phyloP scores from a whole-genome alignment of 768 basidiomycete genomes.

The Russula olivacea region DNA sequence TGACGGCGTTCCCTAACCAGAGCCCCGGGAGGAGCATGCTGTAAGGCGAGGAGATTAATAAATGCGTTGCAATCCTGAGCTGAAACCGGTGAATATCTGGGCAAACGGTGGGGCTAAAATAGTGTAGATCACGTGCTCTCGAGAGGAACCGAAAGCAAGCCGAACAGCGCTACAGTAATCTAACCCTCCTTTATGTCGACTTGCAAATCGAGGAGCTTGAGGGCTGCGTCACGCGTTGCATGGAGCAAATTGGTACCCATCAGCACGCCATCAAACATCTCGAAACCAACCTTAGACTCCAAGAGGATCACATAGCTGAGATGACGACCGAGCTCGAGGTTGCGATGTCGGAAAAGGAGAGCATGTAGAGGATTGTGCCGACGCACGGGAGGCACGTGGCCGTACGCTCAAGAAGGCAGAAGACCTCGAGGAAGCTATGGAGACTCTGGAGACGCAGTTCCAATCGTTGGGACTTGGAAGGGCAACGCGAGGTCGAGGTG shows the following conservation, averaged over 20 bases:
- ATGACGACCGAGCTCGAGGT: conserved; percentile 66
- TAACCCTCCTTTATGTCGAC: conserved; percentile 57
- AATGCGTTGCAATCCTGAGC: too few relatives aligned
- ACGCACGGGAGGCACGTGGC: conserved; percentile 68
- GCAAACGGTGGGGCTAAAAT: too few relatives aligned
- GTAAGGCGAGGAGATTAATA: too few relatives aligned
- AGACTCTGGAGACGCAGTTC: conserved; percentile 35
- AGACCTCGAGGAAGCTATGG: conserved; percentile 56
- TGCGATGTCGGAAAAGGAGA: conserved; percentile 58
- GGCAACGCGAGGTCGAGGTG: conserved; percentile 28
- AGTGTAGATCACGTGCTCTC: too few relatives aligned
- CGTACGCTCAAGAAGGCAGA: conserved; percentile 52
- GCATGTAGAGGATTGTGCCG: conserved; percentile 82
- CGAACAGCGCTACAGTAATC: conserved; percentile 53
- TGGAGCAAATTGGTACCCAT: conserved; percentile 69
- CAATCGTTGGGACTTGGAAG: conserved; percentile 26
- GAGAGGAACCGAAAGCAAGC: too few relatives aligned
- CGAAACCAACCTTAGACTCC: conserved; percentile 66
- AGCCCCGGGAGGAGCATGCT: too few relatives aligned
- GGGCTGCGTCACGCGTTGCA: conserved; percentile 53
- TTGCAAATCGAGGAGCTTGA: conserved; percentile 67
- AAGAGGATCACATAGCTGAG: conserved; percentile 69
- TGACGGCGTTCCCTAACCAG: too few relatives aligned
- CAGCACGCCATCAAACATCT: conserved; percentile 74
- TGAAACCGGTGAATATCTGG: too few relatives aligned